phyloP scores from a whole-genome alignment of 306 rosid species.

The Rosa chinensis region DNA sequence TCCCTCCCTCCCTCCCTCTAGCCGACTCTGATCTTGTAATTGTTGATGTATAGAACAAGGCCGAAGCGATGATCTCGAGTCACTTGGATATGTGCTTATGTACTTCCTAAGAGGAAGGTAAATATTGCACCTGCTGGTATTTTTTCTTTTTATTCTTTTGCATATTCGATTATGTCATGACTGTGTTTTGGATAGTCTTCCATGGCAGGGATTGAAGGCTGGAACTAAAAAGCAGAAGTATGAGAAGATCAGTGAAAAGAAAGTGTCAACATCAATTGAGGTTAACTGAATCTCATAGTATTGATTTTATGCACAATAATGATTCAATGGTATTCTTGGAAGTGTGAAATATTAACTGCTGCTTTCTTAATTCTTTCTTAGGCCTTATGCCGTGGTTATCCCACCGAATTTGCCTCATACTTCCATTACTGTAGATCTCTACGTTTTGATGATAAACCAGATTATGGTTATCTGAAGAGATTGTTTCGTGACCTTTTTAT shows the following conservation, averaged over 20 bases:
- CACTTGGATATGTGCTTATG: slow-evolving; percentile 96
- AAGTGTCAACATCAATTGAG: slow-evolving; percentile 94
- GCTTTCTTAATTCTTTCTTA: slow-evolving; percentile 33
- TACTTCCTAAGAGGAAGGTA: slow-evolving; percentile 96
- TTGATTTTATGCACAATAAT: not conserved
- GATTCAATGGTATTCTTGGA: slow-evolving; percentile 17
- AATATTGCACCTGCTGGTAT: slow-evolving; percentile 12
- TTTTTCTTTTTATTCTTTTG: slow-evolving; percentile 18
- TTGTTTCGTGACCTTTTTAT: too few relatives aligned
- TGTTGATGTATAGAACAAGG: slow-evolving; percentile 71
- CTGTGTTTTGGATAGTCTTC: slow-evolving; percentile 65
- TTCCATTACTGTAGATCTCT: slow-evolving; percentile 97
- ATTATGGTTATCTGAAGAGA: too few relatives aligned
- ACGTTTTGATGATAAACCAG: slow-evolving; percentile 97
- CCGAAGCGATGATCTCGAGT: slow-evolving; percentile 96
- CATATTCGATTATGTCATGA: slow-evolving; percentile 27
- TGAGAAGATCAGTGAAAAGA: slow-evolving; percentile 98
- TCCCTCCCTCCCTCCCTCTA: not conserved
- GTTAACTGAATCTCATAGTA: slow-evolving; percentile 28
- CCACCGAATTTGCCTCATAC: slow-evolving; percentile 94
- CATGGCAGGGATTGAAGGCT: slow-evolving; percentile 99
- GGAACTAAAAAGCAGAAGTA: slow-evolving; percentile 97
- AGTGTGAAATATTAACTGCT: slow-evolving; percentile 26
- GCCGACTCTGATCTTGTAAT: slow-evolving; percentile 19
- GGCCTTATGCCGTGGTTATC: slow-evolving; percentile 89